Evolutionary conservation across 192 early-diverging fungal genomes (phyloP), one percentile per base, ranked within the genome.

Genomic region (Lobosporangium transversale): DNA sequence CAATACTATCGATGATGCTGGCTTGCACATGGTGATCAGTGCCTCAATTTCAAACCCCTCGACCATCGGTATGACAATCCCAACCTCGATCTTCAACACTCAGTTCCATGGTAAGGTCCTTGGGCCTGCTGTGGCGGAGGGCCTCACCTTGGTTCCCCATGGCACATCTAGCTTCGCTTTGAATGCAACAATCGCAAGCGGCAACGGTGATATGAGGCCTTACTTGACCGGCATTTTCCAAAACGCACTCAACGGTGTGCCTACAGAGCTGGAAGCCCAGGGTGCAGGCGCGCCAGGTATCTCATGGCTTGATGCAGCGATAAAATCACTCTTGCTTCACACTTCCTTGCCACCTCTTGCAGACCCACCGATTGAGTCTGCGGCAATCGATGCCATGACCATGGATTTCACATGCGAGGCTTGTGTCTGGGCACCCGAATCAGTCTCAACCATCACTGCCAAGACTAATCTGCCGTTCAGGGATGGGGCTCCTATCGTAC

Each of bases 401-500:
- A 68, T 89, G 45, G 65, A 62, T 15, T 89, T 89, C 37, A 52
- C 55, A 29, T 42, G 59, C 10, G 20, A 32, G 0, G 57, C 43
- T 0, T 68, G 66, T 53, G 58, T 78, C 11, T 89, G 84, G 40
- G 14, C 64, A 26, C 88, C 88, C 29, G 47, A 37, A 12, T 56
- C 79, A 2, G 47, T 51, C 24, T 80, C 84, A n/a, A 54, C 78
- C 26, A 81, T 89, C 26, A 64, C 58, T 6, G 85, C 85, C 5
- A 53, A 62, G 2, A 83, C 83, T 61, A 62, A 78, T 14, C 82
- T 89, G 44, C 88, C 88, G 9, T 89, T 89, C 42, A 78, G 78
- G 49, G 79, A 85, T n/a, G 51, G 74, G n/a, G 58, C 83, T 18
- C 80, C 70, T 9, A 83, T 89, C 52, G 62, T 61, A 18, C 31